phyloP scores from a whole-genome alignment of 2,329 filamentous ascomycete genomes.

The Pyricularia sp. region DNA sequence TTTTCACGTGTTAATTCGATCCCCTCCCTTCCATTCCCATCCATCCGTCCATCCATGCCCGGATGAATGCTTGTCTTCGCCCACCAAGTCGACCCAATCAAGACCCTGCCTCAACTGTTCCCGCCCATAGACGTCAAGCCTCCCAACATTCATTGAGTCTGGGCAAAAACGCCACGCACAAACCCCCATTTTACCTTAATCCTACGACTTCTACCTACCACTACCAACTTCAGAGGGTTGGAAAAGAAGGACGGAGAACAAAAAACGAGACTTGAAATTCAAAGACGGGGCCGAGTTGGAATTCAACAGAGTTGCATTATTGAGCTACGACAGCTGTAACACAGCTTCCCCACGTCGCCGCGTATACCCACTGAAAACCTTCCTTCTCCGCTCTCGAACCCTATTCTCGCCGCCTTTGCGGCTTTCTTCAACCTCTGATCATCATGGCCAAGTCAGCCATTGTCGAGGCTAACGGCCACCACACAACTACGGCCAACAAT shows the following conservation, averaged over 20 bases:
- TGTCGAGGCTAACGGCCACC: constrained; percentile 3
- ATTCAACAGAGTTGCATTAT: neutral
- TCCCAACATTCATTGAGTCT: neutral
- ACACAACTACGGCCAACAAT: constrained; percentile 7
- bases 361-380: neutral
- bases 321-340: neutral
- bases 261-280: neutral
- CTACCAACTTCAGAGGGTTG: no score
- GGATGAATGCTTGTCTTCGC: neutral
- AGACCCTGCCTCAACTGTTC: neutral
- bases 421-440: neutral
- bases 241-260: neutral
- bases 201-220: neutral
- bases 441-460: constrained; percentile 7
- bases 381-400: neutral
- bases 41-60: neutral
- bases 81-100: neutral
- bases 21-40: neutral
- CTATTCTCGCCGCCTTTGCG: neutral
- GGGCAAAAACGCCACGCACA: neutral
- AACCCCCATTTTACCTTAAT: neutral
- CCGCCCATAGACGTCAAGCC: neutral
- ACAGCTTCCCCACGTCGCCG: neutral
- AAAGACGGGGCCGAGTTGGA: neutral
- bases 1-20: neutral